Evolutionary conservation across 805 yeast species (phyloP).

Genomic region (Lipomyces yamanashiensis): DNA sequence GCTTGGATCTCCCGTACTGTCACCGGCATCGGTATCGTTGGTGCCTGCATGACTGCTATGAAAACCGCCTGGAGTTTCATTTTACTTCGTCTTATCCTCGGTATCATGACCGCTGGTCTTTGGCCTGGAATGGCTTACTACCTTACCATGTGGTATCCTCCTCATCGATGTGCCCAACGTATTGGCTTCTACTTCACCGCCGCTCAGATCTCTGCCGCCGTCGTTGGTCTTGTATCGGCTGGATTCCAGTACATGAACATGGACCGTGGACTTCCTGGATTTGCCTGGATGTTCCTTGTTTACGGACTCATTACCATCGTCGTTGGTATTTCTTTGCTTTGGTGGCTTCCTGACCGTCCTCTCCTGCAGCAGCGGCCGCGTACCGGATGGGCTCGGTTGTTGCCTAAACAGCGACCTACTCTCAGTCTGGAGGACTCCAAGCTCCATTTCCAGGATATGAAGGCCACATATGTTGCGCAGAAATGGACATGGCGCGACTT

Average conservation of each 20-base stretch:
- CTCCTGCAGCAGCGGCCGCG: slow-evolving; percentile 28
- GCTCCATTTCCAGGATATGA: slow-evolving; percentile 52
- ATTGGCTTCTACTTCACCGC: slow-evolving; percentile 91
- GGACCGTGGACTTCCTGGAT: slow-evolving; percentile 70
- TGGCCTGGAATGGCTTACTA: slow-evolving; percentile 84
- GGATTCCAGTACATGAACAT: slow-evolving; percentile 87
- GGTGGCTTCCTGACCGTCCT: slow-evolving; percentile 91
- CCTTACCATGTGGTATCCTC: slow-evolving; percentile 82
- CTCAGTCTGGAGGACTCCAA: slow-evolving; percentile 57
- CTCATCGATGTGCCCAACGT: slow-evolving; percentile 72
- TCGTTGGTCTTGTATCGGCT: slow-evolving; percentile 83
- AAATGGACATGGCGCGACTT: slow-evolving; percentile 68
- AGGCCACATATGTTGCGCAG: slow-evolving; percentile 37
- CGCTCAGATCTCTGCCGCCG: slow-evolving; percentile 89
- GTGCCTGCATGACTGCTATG: slow-evolving; percentile 71
- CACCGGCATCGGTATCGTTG: slow-evolving; percentile 75
- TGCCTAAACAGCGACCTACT: slow-evolving; percentile 47
- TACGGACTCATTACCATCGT: slow-evolving; percentile 73
- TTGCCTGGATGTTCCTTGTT: slow-evolving; percentile 83
- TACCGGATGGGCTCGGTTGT: slow-evolving; percentile 31
- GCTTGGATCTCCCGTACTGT: slow-evolving; percentile 83
- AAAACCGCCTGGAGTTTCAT: slow-evolving; percentile 58
- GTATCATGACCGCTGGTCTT: slow-evolving; percentile 70
- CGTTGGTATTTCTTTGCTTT: slow-evolving; percentile 65
- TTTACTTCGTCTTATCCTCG: slow-evolving; percentile 69